phyloP scores from a whole-genome alignment of 805 yeast species.

The Saccharomycopsis sp. region DNA sequence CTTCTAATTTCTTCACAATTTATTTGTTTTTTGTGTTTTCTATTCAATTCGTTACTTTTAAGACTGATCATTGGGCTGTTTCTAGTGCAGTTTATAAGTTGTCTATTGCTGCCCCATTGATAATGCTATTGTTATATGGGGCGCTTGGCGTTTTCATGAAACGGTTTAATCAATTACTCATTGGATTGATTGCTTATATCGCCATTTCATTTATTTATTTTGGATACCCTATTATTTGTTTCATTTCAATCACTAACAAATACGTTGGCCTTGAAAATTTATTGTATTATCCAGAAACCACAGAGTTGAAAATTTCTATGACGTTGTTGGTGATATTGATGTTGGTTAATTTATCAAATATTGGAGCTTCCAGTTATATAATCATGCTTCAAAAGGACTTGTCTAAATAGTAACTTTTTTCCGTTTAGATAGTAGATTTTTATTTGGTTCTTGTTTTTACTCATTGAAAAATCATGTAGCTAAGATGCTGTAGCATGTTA shows the following conservation, averaged over 20 bases:
- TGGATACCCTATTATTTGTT: conserved; percentile 6
- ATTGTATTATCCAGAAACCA: conserved; percentile 9
- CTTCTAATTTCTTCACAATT: conserved; percentile 4
- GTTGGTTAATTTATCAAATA: neutral
- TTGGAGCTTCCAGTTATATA: neutral
- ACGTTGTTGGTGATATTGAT: conserved; percentile 8
- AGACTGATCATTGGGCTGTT: conserved; percentile 1
- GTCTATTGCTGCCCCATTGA: neutral
- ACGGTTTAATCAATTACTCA: neutral
- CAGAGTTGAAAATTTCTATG: conserved; percentile 14
- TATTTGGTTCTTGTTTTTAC: neutral
- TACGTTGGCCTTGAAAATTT: conserved; percentile 9
- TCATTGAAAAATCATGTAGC: neutral
- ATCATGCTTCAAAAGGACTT: conserved; percentile 6
- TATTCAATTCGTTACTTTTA: conserved; percentile 9
- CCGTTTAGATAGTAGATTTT: neutral
- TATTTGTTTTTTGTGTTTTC: conserved; percentile 7
- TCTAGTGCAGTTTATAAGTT: neutral
- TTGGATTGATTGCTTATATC: conserved; percentile 6
- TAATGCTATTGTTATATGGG: conserved; percentile 4
- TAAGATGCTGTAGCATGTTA: neutral
- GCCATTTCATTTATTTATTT: neutral
- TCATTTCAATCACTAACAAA: neutral
- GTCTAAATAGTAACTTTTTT: neutral
- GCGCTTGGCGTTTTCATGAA: conserved; percentile 3